These are phyloP conservation scores for Fusarium nygamai DNA, from an alignment of 2,329 filamentous ascomycete species.

Conservation along the genomic window DNA sequence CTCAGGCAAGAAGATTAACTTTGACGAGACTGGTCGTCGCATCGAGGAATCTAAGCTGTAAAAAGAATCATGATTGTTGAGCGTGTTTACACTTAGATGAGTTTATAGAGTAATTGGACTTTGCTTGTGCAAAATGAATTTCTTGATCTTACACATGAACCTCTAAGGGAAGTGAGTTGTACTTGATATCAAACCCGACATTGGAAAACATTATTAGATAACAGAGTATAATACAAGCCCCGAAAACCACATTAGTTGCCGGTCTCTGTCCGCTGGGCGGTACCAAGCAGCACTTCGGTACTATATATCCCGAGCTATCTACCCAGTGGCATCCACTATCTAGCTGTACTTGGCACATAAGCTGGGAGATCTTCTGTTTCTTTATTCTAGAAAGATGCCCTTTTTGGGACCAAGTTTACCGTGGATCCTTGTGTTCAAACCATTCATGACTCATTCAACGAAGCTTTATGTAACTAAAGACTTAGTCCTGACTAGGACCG, in stretches of 20 bases:
- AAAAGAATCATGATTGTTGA: neutral
- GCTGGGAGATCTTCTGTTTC: neutral
- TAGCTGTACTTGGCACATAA: neutral
- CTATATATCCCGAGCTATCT: neutral
- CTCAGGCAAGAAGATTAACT: conserved; percentile 66
- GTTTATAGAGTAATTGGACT: conserved; percentile 10
- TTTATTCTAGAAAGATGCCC: neutral
- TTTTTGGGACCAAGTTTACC: neutral
- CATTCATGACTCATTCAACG: no score
- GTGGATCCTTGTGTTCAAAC: no score
- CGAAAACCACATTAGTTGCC: neutral
- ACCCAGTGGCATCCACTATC: neutral
- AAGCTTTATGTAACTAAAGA: no score
- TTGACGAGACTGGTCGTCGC: conserved; percentile 58
- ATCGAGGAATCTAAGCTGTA: conserved; percentile 38
- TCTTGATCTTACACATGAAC: no score
- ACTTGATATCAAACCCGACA: neutral
- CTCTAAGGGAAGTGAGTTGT: no score
- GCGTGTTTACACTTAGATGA: neutral
- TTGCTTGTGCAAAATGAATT: neutral
- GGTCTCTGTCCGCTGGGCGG: neutral
- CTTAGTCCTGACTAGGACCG: no score
- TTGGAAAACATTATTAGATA: neutral
- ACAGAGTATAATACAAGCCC: neutral
- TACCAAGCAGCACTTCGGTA: neutral